Evolutionary conservation across 495 filamentous ascomycete genomes (phyloP).

Genomic region (Saxophila tyrrhenica): DNA sequence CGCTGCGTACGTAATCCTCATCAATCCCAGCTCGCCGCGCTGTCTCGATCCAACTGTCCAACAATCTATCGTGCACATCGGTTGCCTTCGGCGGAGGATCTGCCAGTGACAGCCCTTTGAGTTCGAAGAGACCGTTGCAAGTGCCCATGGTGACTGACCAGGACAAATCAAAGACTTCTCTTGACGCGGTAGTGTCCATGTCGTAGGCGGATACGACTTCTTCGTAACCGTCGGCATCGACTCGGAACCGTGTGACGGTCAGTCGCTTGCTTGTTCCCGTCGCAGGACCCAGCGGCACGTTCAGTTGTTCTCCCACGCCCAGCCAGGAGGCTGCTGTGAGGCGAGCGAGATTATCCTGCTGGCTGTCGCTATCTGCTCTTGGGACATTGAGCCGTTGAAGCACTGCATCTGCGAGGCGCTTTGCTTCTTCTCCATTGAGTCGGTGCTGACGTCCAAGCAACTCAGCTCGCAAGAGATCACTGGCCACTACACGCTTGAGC

Average conservation of each 20-base stretch:
- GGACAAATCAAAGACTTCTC: slow-evolving; percentile 26
- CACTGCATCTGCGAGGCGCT: slow-evolving; percentile 26
- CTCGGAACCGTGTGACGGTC: slow-evolving; percentile 23
- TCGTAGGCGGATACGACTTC: slow-evolving; percentile 26
- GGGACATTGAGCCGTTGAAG: slow-evolving; percentile 19
- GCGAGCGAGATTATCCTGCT: slow-evolving; percentile 20
- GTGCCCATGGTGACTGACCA: slow-evolving; percentile 21
- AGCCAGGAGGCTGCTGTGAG: slow-evolving; percentile 27
- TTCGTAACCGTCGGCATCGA: slow-evolving; percentile 30
- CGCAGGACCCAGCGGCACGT: slow-evolving; percentile 22
- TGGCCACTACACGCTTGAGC: slow-evolving; percentile 28
- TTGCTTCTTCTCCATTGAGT: slow-evolving; percentile 30
- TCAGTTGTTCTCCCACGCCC: slow-evolving; percentile 22
- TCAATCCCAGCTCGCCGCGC: background rate
- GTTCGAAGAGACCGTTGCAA: slow-evolving; percentile 23
- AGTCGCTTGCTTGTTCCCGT: slow-evolving; percentile 22
- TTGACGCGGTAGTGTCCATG: slow-evolving; percentile 15
- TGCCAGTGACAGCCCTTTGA: slow-evolving; percentile 20
- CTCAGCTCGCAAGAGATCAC: slow-evolving; percentile 28
- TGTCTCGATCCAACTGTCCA: background rate
- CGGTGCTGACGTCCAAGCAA: slow-evolving; percentile 25
- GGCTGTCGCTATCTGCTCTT: slow-evolving; percentile 4
- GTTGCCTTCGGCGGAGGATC: background rate
- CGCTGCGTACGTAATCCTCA: background rate
- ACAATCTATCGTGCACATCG: slow-evolving; percentile 6